phyloP scores from a whole-genome alignment of 2,329 filamentous ascomycete genomes.

The Colletotrichum tropicicola region DNA sequence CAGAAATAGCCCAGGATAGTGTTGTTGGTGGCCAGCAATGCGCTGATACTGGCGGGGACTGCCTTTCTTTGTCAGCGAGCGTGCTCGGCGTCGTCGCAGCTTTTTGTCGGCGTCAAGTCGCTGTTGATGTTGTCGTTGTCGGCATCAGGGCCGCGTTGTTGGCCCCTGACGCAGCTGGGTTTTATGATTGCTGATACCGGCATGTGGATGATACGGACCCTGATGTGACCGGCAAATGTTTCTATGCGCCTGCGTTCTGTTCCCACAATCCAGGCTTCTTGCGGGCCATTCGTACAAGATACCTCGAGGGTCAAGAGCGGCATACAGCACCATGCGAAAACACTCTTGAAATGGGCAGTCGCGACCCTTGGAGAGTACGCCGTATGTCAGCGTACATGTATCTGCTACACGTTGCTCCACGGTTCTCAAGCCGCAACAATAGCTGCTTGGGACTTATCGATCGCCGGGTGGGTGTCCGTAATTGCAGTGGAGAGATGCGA shows the following conservation, averaged over 20 bases:
- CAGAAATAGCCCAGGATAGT: constrained; percentile 16
- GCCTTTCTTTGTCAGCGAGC: constrained; percentile 1
- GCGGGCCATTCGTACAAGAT: too few species aligned
- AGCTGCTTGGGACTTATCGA: constrained; percentile 17
- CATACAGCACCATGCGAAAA: too few species aligned
- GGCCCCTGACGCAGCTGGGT: background rate
- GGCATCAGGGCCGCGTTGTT: background rate
- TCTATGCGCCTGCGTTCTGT: background rate
- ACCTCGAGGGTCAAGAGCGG: too few species aligned
- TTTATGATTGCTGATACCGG: background rate
- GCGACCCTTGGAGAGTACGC: too few species aligned
- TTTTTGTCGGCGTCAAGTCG: background rate
- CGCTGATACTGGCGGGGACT: background rate
- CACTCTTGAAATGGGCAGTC: too few species aligned
- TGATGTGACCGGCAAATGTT: background rate
- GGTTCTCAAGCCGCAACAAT: constrained; percentile 18
- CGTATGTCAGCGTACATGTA: constrained; percentile 6
- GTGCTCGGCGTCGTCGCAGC: background rate
- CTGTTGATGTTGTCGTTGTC: background rate
- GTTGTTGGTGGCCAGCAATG: constrained; percentile 3
- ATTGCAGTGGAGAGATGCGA: constrained; percentile 21
- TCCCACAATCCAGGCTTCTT: too few species aligned
- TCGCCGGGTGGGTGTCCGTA: constrained; percentile 13
- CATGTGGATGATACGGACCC: background rate
- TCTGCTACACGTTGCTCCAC: constrained; percentile 10